Percentiles rank a stretch among this genome's conserved stretches.
phyloP scores from a whole-genome alignment of 306 rosid genomes.

The Inga oerstediana region DNA sequence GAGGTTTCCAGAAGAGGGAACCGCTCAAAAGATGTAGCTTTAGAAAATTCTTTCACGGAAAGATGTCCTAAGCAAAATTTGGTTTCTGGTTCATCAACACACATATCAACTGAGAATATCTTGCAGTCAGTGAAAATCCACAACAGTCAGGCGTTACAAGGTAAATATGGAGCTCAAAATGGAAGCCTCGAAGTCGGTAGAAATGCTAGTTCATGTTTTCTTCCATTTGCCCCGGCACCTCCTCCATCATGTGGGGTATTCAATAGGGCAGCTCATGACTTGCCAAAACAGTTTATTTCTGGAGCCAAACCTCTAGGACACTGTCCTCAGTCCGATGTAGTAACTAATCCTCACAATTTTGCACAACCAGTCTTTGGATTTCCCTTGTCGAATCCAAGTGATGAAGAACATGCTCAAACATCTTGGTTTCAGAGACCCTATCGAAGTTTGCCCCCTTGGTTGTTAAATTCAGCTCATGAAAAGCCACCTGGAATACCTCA shows the following conservation, averaged over 20 bases:
- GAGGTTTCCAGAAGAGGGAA: slow-evolving; percentile 50
- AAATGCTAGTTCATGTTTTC: slow-evolving; percentile 38
- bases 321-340: slow-evolving; percentile 41
- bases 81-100: slow-evolving; percentile 38
- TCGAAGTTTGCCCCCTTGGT: slow-evolving; percentile 56
- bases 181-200: slow-evolving; percentile 40
- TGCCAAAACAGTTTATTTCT: slow-evolving; percentile 40
- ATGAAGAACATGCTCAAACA: slow-evolving; percentile 47
- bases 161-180: slow-evolving; percentile 36
- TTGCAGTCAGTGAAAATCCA: slow-evolving; percentile 37
- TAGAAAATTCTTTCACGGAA: slow-evolving; percentile 32
- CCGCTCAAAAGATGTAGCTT: slow-evolving; percentile 38
- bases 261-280: slow-evolving; percentile 32
- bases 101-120: slow-evolving; percentile 37
- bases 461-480: slow-evolving; percentile 47
- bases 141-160: slow-evolving; percentile 35
- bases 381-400: slow-evolving; percentile 58
- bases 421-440: slow-evolving; percentile 48
- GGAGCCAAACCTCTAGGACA: slow-evolving; percentile 48
- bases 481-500: slow-evolving; percentile 36
- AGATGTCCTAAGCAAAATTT: slow-evolving; percentile 42
- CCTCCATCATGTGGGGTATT: slow-evolving; percentile 42
- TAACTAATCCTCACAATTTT: slow-evolving; percentile 42
- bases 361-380: slow-evolving; percentile 45
- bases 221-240: slow-evolving; percentile 42